Conservation (phyloP, 2,329 filamentous ascomycete species). For the Fusarium zealandicum region DNA sequence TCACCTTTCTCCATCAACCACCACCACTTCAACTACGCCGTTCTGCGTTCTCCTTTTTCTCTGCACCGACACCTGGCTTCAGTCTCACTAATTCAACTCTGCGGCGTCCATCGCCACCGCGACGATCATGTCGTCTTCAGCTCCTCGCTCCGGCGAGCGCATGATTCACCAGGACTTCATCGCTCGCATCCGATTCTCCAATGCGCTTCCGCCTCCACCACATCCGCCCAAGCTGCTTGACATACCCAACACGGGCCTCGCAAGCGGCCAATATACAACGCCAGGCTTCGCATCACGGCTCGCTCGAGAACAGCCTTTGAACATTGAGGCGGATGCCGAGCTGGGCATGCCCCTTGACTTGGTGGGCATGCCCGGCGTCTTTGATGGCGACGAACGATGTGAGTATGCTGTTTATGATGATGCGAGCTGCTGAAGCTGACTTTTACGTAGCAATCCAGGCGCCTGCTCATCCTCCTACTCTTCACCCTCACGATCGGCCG, state of each 20-base stretch:
- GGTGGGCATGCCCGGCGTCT: slow-evolving; percentile 92
- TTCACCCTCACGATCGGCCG: slow-evolving; percentile 84
- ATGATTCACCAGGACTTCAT: slow-evolving; percentile 94
- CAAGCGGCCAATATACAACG: slow-evolving; percentile 86
- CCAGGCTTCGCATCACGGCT: slow-evolving; percentile 89
- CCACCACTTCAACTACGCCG: slow-evolving; percentile 13
- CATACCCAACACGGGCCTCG: slow-evolving; percentile 90
- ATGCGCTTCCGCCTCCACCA: slow-evolving; percentile 91
- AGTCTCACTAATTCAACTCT: background rate
- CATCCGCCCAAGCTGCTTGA: slow-evolving; percentile 96
- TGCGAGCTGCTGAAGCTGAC: slow-evolving; percentile 14
- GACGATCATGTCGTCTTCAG: slow-evolving; percentile 33
- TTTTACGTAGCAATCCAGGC: slow-evolving; percentile 77
- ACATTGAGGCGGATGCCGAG: slow-evolving; percentile 97
- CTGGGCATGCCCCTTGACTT: slow-evolving; percentile 97
- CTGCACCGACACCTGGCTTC: slow-evolving; percentile 1
- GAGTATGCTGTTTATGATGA: slow-evolving; percentile 38
- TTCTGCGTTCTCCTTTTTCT: background rate
- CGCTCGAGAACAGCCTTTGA: slow-evolving; percentile 88
- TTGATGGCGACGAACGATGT: slow-evolving; percentile 95
- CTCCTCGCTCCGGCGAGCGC: slow-evolving; percentile 58
- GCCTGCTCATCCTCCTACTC: slow-evolving; percentile 70
- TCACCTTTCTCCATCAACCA: slow-evolving; percentile 11
- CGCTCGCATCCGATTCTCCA: slow-evolving; percentile 92
- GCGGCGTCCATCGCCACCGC: slow-evolving; percentile 24